phyloP scores from a whole-genome alignment of 2,329 filamentous ascomycete genomes.

The Diaporthe sp. region DNA sequence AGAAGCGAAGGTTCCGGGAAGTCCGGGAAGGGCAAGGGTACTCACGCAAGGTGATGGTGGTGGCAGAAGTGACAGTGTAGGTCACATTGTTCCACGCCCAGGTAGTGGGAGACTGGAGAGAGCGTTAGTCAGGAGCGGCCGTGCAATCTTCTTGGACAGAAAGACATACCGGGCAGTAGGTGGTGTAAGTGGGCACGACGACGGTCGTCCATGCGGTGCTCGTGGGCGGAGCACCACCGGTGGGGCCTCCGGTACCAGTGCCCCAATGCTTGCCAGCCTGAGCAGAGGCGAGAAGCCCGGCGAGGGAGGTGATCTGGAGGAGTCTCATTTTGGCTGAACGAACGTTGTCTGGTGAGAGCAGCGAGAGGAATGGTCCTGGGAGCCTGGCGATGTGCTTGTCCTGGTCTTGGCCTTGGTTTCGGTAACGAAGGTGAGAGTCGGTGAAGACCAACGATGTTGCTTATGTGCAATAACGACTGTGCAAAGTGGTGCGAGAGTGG shows the following conservation, averaged over 20 bases:
- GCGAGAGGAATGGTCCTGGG: constrained; percentile 2
- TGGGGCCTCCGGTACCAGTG: constrained; percentile 33
- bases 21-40: neutral
- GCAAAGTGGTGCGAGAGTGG: constrained; percentile 25
- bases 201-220: constrained; percentile 53
- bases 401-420: neutral
- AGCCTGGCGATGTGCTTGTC: constrained; percentile 2
- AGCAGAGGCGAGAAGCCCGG: constrained; percentile 36
- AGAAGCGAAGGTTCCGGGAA: neutral
- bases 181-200: constrained; percentile 54
- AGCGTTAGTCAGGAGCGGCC: neutral
- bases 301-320: constrained; percentile 36
- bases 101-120: constrained; percentile 53
- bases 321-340: constrained; percentile 43
- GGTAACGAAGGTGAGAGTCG: constrained; percentile 37
- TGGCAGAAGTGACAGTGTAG: constrained; percentile 58
- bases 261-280: constrained; percentile 43
- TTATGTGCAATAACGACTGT: constrained; percentile 32
- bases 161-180: constrained; percentile 59
- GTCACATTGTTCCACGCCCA: constrained; percentile 57
- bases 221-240: constrained; percentile 28
- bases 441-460: constrained; percentile 34
- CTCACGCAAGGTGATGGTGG: constrained; percentile 61
- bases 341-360: constrained; percentile 18
- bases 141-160: neutral